Percentiles rank a stretch among this genome's conserved stretches.
phyloP scores from a whole-genome alignment of 305 asterid species.

The Nicotiana rustica region DNA sequence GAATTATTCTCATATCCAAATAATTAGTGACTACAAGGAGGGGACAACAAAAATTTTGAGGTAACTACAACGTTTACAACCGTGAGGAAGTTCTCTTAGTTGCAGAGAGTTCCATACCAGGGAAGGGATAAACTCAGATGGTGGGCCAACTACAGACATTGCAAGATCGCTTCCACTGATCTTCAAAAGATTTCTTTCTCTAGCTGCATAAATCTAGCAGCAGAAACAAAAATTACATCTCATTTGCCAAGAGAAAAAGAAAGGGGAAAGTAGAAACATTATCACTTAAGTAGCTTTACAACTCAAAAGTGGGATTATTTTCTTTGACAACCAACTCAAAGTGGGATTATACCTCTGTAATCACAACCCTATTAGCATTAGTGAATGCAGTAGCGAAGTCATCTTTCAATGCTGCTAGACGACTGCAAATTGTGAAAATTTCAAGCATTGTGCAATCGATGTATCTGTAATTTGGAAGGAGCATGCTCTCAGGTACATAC shows the following conservation, averaged over 20 bases:
- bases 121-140: constrained; percentile 47
- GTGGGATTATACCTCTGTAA: constrained; percentile 48
- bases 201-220: constrained; percentile 45
- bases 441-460: constrained; percentile 12
- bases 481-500: constrained; percentile 29
- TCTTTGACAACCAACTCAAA: neutral
- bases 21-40: neutral
- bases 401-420: constrained; percentile 50
- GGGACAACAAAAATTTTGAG: neutral
- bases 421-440: constrained; percentile 42
- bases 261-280: neutral
- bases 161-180: constrained; percentile 47
- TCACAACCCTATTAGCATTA: constrained; percentile 47
- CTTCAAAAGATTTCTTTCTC: constrained; percentile 44
- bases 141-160: constrained; percentile 40
- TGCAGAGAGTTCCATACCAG: constrained; percentile 41
- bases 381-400: constrained; percentile 49
- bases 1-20: neutral
- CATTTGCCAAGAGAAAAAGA: neutral
- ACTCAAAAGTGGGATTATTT: constrained; percentile 3
- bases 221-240: neutral
- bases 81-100: constrained; percentile 2
- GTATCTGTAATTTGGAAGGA: neutral
- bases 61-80: constrained; percentile 3
- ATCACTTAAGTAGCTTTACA: neutral